These are phyloP conservation scores for Fistulinella prunicolor DNA, from an alignment of 768 basidiomycete species.

Conservation along the genomic window DNA sequence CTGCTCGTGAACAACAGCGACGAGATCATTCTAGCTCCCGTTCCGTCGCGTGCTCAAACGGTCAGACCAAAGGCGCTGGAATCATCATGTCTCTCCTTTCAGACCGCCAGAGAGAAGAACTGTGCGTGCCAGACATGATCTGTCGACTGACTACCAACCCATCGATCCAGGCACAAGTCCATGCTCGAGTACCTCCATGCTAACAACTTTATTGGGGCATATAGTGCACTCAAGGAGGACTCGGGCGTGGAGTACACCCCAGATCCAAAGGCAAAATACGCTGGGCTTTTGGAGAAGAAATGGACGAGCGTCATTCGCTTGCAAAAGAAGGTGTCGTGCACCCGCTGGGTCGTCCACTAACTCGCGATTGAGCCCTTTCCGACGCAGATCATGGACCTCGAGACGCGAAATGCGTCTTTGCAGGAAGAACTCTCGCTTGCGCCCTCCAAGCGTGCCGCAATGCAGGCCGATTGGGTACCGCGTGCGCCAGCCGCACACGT, in stretches of 20 bases:
- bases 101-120: conserved; percentile 46
- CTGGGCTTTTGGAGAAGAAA: conserved; percentile 92
- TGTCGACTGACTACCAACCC: conserved; percentile 8
- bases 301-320: conserved; percentile 95
- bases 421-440: conserved; percentile 65
- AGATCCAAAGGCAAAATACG: conserved; percentile 83
- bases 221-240: conserved; percentile 55
- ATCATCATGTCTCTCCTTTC: conserved; percentile 41
- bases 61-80: conserved; percentile 8
- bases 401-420: conserved; percentile 74
- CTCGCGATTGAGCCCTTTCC: conserved; percentile 8
- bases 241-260: conserved; percentile 63
- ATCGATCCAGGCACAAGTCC: conserved; percentile 61
- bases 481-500: conserved; percentile 80
- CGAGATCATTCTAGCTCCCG: conserved; percentile 2
- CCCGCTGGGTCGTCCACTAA: conserved; percentile 5
- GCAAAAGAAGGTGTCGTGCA: conserved; percentile 78
- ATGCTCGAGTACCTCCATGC: conserved; percentile 76
- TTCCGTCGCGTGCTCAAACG: neutral
- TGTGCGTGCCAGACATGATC: conserved; percentile 34
- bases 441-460: conserved; percentile 50
- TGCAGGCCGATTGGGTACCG: conserved; percentile 85
- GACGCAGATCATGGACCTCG: conserved; percentile 89
- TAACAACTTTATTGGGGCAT: conserved; percentile 62
- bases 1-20: conserved; percentile 8